Percentiles rank a stretch among this genome's conserved stretches.
These are phyloP conservation scores for Lodderomyces parapsilosis DNA, from an alignment of 1,139 yeast genomes.

Conservation along the genomic window DNA sequence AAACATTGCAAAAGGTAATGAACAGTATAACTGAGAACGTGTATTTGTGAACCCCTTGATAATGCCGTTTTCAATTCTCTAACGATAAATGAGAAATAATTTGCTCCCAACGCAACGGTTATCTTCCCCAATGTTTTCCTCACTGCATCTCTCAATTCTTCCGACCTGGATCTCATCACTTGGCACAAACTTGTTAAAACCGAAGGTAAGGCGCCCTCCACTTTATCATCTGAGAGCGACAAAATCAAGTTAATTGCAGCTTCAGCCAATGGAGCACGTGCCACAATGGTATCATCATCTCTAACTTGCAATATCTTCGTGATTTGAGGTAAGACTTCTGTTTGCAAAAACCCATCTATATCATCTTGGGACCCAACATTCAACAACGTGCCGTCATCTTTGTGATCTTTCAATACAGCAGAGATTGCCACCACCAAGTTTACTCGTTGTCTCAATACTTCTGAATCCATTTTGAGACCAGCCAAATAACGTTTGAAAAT, in stretches of 20 bases:
- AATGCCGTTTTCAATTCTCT: slow-evolving; percentile 78
- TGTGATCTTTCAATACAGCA: slow-evolving; percentile 41
- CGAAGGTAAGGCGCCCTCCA: slow-evolving; percentile 71
- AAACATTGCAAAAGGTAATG: slow-evolving; percentile 68
- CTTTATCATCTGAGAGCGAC: slow-evolving; percentile 57
- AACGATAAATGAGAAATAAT: slow-evolving; percentile 69
- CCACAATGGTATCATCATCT: slow-evolving; percentile 75
- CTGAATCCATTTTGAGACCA: slow-evolving; percentile 50
- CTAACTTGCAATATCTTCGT: slow-evolving; percentile 58
- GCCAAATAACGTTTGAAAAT: slow-evolving; percentile 68
- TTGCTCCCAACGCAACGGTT: slow-evolving; percentile 64
- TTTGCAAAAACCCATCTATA: slow-evolving; percentile 52
- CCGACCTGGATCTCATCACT: slow-evolving; percentile 80
- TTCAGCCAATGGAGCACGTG: slow-evolving; percentile 78
- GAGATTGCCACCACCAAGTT: slow-evolving; percentile 65
- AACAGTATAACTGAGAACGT: slow-evolving; percentile 84
- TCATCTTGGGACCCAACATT: slow-evolving; percentile 38
- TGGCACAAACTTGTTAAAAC: slow-evolving; percentile 83
- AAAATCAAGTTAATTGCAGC: slow-evolving; percentile 72
- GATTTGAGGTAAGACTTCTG: slow-evolving; percentile 63
- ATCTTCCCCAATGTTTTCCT: slow-evolving; percentile 75
- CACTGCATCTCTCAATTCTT: slow-evolving; percentile 84
- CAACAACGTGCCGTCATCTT: slow-evolving; percentile 17
- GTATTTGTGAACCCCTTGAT: slow-evolving; percentile 89
- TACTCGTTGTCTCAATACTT: slow-evolving; percentile 58